Percentiles rank a stretch among this genome's conserved stretches.
Conservation (phyloP, 768 basidiomycete genomes). For the Leccinum incarnatum region DNA sequence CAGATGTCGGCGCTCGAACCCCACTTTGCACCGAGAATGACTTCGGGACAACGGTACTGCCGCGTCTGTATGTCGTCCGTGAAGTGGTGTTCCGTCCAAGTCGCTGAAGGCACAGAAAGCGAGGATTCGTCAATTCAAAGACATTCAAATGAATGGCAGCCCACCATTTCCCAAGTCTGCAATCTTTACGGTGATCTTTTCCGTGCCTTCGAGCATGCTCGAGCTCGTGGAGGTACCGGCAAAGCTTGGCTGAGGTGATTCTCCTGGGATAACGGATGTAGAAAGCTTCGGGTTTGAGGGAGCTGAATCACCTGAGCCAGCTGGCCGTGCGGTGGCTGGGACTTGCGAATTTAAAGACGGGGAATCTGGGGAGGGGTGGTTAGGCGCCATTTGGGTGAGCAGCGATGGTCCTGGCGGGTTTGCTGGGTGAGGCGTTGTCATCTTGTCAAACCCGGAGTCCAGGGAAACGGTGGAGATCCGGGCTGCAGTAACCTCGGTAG, state of each 20-base stretch:
- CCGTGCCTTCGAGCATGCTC: conserved; percentile 37
- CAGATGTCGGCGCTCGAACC: conserved; percentile 94
- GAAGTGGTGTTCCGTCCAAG: conserved; percentile 93
- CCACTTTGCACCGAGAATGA: conserved; percentile 96
- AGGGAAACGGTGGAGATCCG: conserved; percentile 49
- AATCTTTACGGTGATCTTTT: conserved; percentile 96
- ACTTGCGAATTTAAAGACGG: conserved; percentile 28
- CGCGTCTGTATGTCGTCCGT: conserved; percentile 98
- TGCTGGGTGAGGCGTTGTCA: conserved; percentile 34
- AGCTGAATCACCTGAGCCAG: conserved; percentile 20
- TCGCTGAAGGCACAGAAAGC: conserved; percentile 41
- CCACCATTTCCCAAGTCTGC: conserved; percentile 89
- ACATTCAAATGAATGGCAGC: not conserved
- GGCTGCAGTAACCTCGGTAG: conserved; percentile 47
- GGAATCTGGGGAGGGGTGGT: conserved; percentile 19
- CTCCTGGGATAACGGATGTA: conserved; percentile 27
- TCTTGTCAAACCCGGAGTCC: conserved; percentile 40
- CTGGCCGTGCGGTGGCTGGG: conserved; percentile 18
- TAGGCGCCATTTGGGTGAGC: conserved; percentile 66
- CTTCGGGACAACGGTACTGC: conserved; percentile 97
- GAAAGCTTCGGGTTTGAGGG: conserved; percentile 24
- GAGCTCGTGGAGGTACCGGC: conserved; percentile 27
- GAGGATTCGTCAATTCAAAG: not conserved
- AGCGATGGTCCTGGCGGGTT: conserved; percentile 62
- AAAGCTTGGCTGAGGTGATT: conserved; percentile 27